Evolutionary conservation across 1,139 yeast species (phyloP), one percentile per base, ranked within the genome.

Genomic region (Saccharomyces hybrid): DNA sequence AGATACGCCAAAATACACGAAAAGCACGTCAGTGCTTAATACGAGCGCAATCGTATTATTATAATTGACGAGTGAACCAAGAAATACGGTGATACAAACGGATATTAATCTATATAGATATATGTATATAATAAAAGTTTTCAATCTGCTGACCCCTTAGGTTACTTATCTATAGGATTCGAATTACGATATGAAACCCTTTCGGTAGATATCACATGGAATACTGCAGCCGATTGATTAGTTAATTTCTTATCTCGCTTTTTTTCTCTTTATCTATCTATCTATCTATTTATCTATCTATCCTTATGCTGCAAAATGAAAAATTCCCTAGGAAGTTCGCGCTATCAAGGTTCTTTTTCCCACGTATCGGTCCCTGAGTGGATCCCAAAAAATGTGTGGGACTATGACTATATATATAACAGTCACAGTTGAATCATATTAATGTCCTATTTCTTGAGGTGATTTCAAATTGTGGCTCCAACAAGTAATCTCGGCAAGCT

Each of bases 1-100:
- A 88, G 99, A 78, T 91, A 80, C 70, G 97, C 96, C 63, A 82
- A 87, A 75, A 84, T 87, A 64, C 99, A 93, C 73, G 90, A 86
- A 55, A 72, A 83, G 64, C 80, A 82, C 59, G 78, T 81, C 57
- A 66, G 71, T 48, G 60, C 51, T 34, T 48, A 51, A 47, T 25
- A 46, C 20, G 44, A 38, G 11, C 20, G 5, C 11, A 38, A 7
- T 20, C 8, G 44, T 20, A 11, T n/a, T 20, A 26, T 38, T 38
- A 16, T 11, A 8, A 38, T 38, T 13, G 13, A 38, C 20, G 16
- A 16, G 16, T 16, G 11, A 9, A 16, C 8, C 5, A 38, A 26
- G 9, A 38, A 20, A 9, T 38, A 14, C 9, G 44, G n/a, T 38
- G 26, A 16, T 20, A 34, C 16, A 3, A 34, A 14, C 20, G 11